Evolutionary conservation across 345 rosid genomes (phyloP).

Genomic region (Zanthoxylum bungeanum): DNA sequence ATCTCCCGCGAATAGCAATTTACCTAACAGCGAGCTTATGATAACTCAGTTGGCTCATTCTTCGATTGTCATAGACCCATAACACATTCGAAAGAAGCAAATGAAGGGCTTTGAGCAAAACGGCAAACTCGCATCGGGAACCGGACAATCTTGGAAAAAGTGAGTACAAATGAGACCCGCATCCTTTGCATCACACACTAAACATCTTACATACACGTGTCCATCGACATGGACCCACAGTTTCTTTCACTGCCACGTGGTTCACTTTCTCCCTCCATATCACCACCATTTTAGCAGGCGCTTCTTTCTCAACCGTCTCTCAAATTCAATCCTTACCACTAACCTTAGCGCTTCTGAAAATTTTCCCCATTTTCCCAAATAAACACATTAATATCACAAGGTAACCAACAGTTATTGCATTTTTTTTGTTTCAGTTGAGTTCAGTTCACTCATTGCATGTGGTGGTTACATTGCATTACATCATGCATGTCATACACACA

Average conservation of each 20-base stretch:
- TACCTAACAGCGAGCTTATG: too few relatives aligned
- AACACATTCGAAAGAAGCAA: too few relatives aligned
- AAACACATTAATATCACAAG: too few relatives aligned
- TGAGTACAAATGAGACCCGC: background rate
- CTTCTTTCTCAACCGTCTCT: background rate
- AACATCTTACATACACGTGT: slow-evolving; percentile 20
- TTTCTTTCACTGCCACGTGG: background rate
- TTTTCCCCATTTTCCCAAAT: background rate
- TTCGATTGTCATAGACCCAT: too few relatives aligned
- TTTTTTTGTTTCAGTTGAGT: background rate
- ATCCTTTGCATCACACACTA: background rate
- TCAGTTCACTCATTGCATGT: background rate
- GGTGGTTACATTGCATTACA: background rate
- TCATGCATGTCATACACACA: background rate
- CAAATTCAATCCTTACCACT: background rate
- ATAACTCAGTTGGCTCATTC: too few relatives aligned
- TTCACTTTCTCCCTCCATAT: slow-evolving; percentile 1
- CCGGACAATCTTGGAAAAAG: slow-evolving; percentile 51
- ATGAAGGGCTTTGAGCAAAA: background rate
- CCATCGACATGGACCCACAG: background rate
- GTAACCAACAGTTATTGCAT: too few relatives aligned
- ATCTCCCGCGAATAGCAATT: too few relatives aligned
- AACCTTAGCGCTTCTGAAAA: background rate
- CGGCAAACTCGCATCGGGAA: slow-evolving; percentile 56
- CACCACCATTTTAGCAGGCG: background rate